Conservation (phyloP, 2,329 filamentous ascomycete species). For the Emydomyces testavorans region DNA sequence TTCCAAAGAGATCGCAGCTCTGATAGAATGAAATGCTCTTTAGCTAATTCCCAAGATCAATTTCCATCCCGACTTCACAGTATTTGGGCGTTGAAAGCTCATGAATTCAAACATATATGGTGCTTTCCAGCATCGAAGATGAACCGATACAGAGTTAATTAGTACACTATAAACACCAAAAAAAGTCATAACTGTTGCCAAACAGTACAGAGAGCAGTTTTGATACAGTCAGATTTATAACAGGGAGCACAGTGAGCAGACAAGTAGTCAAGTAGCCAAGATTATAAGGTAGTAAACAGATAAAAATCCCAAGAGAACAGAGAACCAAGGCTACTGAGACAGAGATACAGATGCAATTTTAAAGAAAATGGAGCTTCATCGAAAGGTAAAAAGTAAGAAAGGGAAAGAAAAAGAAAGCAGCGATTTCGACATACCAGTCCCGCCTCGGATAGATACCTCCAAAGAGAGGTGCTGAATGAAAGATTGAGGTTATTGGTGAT, state of each 20-base stretch:
- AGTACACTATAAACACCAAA: conserved; percentile 1
- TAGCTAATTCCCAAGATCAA: not conserved
- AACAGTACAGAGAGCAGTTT: not conserved
- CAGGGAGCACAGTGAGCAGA: conserved; percentile 16
- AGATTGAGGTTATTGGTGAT: conserved; percentile 2
- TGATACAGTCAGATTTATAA: conserved; percentile 9
- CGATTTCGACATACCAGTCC: not conserved
- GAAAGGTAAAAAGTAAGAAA: too few relatives aligned
- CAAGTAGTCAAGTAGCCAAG: not conserved
- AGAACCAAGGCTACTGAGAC: conserved; percentile 1
- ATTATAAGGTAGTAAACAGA: conserved; percentile 5
- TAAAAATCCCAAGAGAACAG: not conserved
- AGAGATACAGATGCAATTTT: not conserved
- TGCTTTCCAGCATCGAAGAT: too few relatives aligned
- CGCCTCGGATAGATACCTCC: not conserved
- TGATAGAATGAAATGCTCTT: not conserved
- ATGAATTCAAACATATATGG: not conserved
- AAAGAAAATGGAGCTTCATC: too few relatives aligned
- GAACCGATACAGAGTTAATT: not conserved
- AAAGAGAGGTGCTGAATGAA: not conserved
- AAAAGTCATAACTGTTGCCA: not conserved
- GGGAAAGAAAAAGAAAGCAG: conserved; percentile 1
- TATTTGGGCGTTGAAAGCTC: not conserved
- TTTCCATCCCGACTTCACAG: not conserved
- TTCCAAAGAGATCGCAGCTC: too few relatives aligned